Evolutionary conservation across 2,329 filamentous ascomycete species (phyloP).

Genomic region (Dactylellina drechsleri): DNA sequence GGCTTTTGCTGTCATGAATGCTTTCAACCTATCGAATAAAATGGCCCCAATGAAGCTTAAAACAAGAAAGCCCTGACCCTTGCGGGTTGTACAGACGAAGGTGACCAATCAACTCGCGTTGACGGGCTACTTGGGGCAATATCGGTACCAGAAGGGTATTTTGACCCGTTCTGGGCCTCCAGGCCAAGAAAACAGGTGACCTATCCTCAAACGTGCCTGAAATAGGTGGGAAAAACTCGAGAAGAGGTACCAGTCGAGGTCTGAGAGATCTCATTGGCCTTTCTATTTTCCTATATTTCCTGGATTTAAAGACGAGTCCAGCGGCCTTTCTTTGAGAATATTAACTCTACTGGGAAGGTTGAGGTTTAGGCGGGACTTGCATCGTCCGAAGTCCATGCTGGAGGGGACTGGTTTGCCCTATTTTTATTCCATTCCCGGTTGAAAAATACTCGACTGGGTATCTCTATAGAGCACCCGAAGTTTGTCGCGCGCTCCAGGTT

Average conservation of each 20-base stretch:
- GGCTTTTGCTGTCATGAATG: slow-evolving; percentile 30
- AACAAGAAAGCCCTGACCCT: slow-evolving; percentile 29
- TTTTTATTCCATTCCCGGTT: slow-evolving; percentile 12
- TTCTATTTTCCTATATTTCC: neutral
- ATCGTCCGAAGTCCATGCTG: slow-evolving; percentile 4
- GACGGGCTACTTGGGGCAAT: slow-evolving; percentile 17
- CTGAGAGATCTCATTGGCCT: slow-evolving; percentile 16
- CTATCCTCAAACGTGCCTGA: slow-evolving; percentile 45
- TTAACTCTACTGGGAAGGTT: too few species aligned
- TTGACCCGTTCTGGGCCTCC: neutral
- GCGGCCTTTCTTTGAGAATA: too few species aligned
- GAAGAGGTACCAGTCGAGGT: neutral
- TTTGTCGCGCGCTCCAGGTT: slow-evolving; percentile 54
- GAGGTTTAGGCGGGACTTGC: neutral
- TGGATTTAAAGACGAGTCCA: too few species aligned
- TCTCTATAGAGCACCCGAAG: slow-evolving; percentile 11
- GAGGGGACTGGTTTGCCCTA: slow-evolving; percentile 1
- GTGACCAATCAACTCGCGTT: slow-evolving; percentile 35
- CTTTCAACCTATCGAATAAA: slow-evolving; percentile 45
- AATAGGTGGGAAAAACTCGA: slow-evolving; percentile 19
- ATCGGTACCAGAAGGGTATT: slow-evolving; percentile 4
- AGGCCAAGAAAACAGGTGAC: slow-evolving; percentile 15
- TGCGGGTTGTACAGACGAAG: slow-evolving; percentile 42
- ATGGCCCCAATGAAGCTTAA: slow-evolving; percentile 16
- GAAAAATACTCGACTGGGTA: slow-evolving; percentile 15